Percentiles rank a stretch among this genome's conserved stretches.
Conservation (phyloP, 2,329 filamentous ascomycete genomes). For the Xylariomycetidae sp. region DNA sequence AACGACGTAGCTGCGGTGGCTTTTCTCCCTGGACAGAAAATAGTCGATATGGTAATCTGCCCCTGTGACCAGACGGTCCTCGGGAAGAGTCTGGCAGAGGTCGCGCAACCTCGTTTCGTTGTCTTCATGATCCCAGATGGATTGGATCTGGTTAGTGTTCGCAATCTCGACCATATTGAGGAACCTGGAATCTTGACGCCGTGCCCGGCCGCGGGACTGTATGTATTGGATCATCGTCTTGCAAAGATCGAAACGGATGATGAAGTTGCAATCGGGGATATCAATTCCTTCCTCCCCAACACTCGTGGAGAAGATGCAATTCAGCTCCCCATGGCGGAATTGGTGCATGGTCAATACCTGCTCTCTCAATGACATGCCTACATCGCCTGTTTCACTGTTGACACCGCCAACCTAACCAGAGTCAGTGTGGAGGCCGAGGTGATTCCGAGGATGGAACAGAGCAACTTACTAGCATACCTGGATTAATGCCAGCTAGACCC, state of each 20-base stretch:
- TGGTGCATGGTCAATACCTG: constrained; percentile 69
- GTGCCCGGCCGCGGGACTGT: constrained; percentile 82
- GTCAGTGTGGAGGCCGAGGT: constrained; percentile 15
- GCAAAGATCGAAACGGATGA: constrained; percentile 79
- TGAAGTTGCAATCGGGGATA: constrained; percentile 60
- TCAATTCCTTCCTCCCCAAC: constrained; percentile 64
- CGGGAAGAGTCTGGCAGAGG: constrained; percentile 71
- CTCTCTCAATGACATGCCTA: constrained; percentile 61
- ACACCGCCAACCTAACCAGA: constrained; percentile 31
- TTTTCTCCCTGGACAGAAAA: constrained; percentile 44
- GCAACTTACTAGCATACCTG: constrained; percentile 49
- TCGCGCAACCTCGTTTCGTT: constrained; percentile 60
- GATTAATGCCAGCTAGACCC: constrained; percentile 46
- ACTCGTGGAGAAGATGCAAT: constrained; percentile 62
- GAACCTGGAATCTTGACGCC: constrained; percentile 71
- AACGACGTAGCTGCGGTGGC: constrained; percentile 52
- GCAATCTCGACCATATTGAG: constrained; percentile 74
- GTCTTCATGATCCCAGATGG: constrained; percentile 52
- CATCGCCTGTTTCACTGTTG: constrained; percentile 43
- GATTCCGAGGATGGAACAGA: neutral
- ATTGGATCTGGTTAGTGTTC: constrained; percentile 55
- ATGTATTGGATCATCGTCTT: constrained; percentile 90
- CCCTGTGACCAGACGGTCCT: constrained; percentile 63
- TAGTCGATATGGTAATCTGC: constrained; percentile 51
- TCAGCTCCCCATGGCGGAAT: constrained; percentile 52